Conservation (phyloP, 768 basidiomycete genomes). For the Mycena floridula region DNA sequence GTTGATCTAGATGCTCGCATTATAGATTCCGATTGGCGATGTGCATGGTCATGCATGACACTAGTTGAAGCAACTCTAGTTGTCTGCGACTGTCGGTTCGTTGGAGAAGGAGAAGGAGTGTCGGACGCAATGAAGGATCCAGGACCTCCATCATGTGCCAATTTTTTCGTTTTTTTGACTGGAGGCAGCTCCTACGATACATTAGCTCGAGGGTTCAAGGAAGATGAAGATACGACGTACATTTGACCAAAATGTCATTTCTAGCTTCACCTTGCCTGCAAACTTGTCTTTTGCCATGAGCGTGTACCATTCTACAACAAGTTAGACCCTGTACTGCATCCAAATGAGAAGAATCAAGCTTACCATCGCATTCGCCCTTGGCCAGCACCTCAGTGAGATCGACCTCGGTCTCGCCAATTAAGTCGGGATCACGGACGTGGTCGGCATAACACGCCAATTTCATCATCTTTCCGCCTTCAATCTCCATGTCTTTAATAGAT, state of each 20-base stretch:
- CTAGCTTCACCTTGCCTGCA: slow-evolving; percentile 91
- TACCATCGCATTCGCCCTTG: slow-evolving; percentile 96
- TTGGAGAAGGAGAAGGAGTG: slow-evolving; percentile 19
- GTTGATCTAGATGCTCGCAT: slow-evolving; percentile 60
- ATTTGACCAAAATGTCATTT: slow-evolving; percentile 96
- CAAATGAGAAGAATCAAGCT: too few species aligned
- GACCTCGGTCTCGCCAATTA: slow-evolving; percentile 88
- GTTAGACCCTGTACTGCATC: slow-evolving; percentile 1
- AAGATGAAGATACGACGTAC: slow-evolving; percentile 36
- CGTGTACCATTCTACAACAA: slow-evolving; percentile 82
- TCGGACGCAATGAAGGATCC: slow-evolving; percentile 66
- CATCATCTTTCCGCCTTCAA: slow-evolving; percentile 73
- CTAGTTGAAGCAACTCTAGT: slow-evolving; percentile 27
- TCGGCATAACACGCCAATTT: slow-evolving; percentile 89
- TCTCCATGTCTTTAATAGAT: slow-evolving; percentile 34
- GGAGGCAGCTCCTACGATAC: slow-evolving; percentile 74
- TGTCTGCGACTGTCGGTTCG: slow-evolving; percentile 19
- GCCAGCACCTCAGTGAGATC: slow-evolving; percentile 87
- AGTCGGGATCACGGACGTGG: slow-evolving; percentile 89
- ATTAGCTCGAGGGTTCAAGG: not conserved
- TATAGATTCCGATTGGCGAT: slow-evolving; percentile 41
- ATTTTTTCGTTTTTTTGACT: slow-evolving; percentile 54
- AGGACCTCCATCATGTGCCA: slow-evolving; percentile 70
- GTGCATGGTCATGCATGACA: slow-evolving; percentile 29
- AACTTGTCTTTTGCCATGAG: slow-evolving; percentile 89